Evolutionary conservation across 805 yeast species (phyloP).

Genomic region (Starmerella sirachaensis): DNA sequence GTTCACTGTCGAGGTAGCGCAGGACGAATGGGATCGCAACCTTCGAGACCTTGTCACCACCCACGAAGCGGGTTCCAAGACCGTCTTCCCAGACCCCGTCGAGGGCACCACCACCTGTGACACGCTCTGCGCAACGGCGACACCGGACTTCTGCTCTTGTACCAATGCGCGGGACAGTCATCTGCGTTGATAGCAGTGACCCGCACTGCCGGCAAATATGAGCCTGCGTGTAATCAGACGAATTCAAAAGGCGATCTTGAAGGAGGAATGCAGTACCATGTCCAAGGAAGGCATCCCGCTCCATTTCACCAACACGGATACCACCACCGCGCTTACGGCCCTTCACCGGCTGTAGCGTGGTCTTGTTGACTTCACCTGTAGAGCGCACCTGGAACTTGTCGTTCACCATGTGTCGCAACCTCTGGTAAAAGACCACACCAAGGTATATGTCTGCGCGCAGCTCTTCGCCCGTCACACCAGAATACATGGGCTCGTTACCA

Average conservation of each 20-base stretch:
- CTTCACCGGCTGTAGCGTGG: conserved; percentile 98
- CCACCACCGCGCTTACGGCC: conserved; percentile 99
- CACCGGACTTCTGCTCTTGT: conserved; percentile 67
- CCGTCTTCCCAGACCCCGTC: conserved; percentile 90
- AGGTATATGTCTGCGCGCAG: conserved; percentile 88
- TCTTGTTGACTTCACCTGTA: conserved; percentile 92
- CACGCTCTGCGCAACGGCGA: conserved; percentile 74
- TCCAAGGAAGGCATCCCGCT: conserved; percentile 96
- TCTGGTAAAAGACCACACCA: conserved; percentile 95
- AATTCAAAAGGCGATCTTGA: conserved; percentile 88
- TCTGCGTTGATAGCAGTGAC: conserved; percentile 76
- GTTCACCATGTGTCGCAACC: conserved; percentile 98
- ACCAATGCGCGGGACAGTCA: conserved; percentile 85
- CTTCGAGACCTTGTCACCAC: conserved; percentile 88
- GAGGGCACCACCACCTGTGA: conserved; percentile 35
- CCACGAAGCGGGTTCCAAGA: conserved; percentile 77
- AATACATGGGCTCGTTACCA: conserved; percentile 98
- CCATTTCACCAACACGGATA: conserved; percentile 99
- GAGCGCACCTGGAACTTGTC: conserved; percentile 99
- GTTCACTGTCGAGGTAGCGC: conserved; percentile 87
- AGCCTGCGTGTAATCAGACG: conserved; percentile 90
- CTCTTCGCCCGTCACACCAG: conserved; percentile 98
- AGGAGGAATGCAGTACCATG: conserved; percentile 93
- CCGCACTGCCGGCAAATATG: conserved; percentile 89
- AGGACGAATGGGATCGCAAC: conserved; percentile 95